Evolutionary conservation across 495 filamentous ascomycete species (phyloP), one percentile per base, ranked within the genome.

Genomic region (Podospora australis): DNA sequence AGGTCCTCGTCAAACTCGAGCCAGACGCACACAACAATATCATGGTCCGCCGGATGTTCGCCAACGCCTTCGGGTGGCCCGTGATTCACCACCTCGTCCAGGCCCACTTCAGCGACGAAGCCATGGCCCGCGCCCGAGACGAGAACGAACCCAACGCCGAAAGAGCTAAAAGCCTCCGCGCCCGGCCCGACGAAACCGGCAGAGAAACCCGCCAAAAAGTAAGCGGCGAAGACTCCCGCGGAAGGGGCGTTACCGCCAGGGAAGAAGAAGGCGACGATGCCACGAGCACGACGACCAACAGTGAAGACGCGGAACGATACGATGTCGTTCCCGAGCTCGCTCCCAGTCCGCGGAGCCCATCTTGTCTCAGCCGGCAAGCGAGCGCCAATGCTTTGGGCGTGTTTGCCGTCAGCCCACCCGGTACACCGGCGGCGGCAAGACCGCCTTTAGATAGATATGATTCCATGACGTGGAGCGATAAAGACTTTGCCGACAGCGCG

Each of bases 11-110:
- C 17, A 81, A 90, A 35, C 75, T 98, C 7, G 92, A 98, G 62
- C 92, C 92, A 1, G 92, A 98, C 72, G 92, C 92, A 2, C 92
- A 98, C 65, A 98, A 98, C 66, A 98, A 98, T 62, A 91, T 98
- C 48, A 84, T 96, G 49, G 92, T 98, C 16, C 84, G 92, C 21
- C 82, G 92, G 24, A 91, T 87, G 80, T 97, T 98, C 55, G 84
- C 90, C 48, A 98, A 98, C 62, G 92, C 92, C 0, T 95, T 95
- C 58, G 92, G 92, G 3, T 98, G 92, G 92, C 90, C 91, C 0
- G 92, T 98, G 4, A 73, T 96, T 39, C 86, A 95, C 60, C 92
- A 98, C 62, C 69, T 97, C 2, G 87, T 90, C 36, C 90, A 96
- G 59, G 88, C 88, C 0, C 92, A 98, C 59, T 98, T 98, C 57